A percentile compares a stretch with the other conserved stretches of the same genome.
These are phyloP conservation scores for Hydrangea macrophylla DNA, from an alignment of 148 eudicot genomes.

Conservation along the genomic window DNA sequence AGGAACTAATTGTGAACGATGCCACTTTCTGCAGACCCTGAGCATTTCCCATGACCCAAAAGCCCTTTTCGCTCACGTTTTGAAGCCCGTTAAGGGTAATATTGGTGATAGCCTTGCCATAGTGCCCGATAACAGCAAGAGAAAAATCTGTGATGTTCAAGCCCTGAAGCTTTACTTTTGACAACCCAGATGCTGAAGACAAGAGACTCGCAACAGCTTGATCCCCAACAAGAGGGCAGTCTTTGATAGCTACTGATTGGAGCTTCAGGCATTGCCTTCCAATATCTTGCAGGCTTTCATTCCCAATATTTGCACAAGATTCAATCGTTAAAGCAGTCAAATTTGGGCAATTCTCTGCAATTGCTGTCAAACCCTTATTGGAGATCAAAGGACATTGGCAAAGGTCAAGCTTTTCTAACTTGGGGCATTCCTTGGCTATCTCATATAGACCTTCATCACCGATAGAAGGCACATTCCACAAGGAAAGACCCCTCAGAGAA, in stretches of 20 bases:
- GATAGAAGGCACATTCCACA: constrained; percentile 62
- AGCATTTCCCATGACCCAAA: constrained; percentile 88
- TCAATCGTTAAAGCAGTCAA: constrained; percentile 71
- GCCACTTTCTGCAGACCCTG: constrained; percentile 48
- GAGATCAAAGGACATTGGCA: constrained; percentile 62
- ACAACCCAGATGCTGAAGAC: constrained; percentile 40
- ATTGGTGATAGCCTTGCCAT: constrained; percentile 62
- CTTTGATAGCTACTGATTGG: constrained; percentile 56
- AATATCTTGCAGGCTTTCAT: constrained; percentile 61
- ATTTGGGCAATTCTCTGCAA: constrained; percentile 68
- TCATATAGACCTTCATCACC: constrained; percentile 71
- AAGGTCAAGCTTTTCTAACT: constrained; percentile 77
- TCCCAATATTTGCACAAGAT: constrained; percentile 66
- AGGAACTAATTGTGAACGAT: constrained; percentile 54
- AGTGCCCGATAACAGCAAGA: constrained; percentile 79
- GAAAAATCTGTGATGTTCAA: constrained; percentile 71
- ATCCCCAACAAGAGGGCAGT: constrained; percentile 79
- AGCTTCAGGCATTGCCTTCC: constrained; percentile 64
- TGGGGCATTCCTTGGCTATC: constrained; percentile 69
- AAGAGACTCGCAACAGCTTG: constrained; percentile 67
- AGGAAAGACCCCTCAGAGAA: constrained; percentile 58
- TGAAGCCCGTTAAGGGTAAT: constrained; percentile 54
- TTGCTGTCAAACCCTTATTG: constrained; percentile 62
- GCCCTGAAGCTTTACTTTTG: constrained; percentile 65
- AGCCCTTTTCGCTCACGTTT: constrained; percentile 73